Base-by-base conservation (phyloP, 495 filamentous ascomycete species). In the Xylaria cubensis region DNA sequence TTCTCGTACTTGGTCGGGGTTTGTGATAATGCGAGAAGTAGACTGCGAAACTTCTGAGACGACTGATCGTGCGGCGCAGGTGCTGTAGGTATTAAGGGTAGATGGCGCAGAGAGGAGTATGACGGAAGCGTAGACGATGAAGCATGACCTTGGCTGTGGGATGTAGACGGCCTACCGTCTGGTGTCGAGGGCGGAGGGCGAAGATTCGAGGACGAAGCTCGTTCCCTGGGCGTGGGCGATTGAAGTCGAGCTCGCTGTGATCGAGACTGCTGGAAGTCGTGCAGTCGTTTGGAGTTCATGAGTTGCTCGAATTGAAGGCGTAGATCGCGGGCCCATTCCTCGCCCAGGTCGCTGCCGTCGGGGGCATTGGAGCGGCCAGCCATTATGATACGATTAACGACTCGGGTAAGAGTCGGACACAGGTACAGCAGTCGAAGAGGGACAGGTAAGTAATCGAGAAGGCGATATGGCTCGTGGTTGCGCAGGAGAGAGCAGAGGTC, bases 1-100 rank as follows among this genome's bases (percentile, higher is more conserved):
- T 99, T 98, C 83, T 99, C 96, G 82, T 97, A 99, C 78, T 93
- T 94, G 24, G 89, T 92, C 13, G 96, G 96, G 34, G 92, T 96
- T 36, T 89, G 85, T 4, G 96, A 96, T 10, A 98, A 82, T 4
- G 92, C 90, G 61, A 94, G 86, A 5, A 99, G 85, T 44, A 94
- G 84, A 82, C 92, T 97, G 62, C 92, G 90, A 79, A 98, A 98
- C 74, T 93, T 95, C 36, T 93, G 84, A 1, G 93, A 93, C 21
- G 86, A 83, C 53, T 87, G 79, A 80, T 97, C 93, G 73, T 91
- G 85, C 24, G 82, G 62, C 21, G 85, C 82, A 0, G 96, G 94
- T 8, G 94, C 88, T 21, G 90, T 89, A 6, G 96, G 94, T 46
- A 97, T 86, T 74, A 92, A 92, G 53, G 96, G 95, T 32, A 95